Evolutionary conservation across 2,329 filamentous ascomycete genomes (phyloP).

Genomic region (Tolypocladium tundrense): DNA sequence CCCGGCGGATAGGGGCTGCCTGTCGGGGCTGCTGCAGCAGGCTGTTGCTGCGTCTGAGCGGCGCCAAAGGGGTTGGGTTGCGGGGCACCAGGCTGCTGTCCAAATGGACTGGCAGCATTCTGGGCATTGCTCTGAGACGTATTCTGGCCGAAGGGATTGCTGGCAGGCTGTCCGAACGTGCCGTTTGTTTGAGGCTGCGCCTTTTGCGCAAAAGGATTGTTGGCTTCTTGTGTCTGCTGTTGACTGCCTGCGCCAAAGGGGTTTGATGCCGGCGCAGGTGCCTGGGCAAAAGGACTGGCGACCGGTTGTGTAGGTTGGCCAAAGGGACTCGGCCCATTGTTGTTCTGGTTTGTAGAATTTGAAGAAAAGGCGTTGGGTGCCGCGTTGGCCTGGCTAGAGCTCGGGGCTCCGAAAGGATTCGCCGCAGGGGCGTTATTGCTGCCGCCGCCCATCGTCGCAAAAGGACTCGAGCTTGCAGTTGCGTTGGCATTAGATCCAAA

Average conservation of each 20-base stretch:
- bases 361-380: constrained; percentile 6
- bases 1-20: constrained; percentile 32
- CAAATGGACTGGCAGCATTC: constrained; percentile 11
- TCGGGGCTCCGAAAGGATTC: constrained; percentile 18
- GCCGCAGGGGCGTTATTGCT: constrained; percentile 10
- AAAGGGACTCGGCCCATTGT: constrained; percentile 12
- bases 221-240: constrained; percentile 7
- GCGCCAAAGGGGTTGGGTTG: constrained; percentile 15
- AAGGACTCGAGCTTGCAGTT: constrained; percentile 12
- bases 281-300: constrained; percentile 16
- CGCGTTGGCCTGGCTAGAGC: constrained; percentile 3
- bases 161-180: constrained; percentile 5
- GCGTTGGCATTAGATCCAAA: constrained; percentile 16
- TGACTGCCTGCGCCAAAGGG: constrained; percentile 15
- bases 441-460: constrained; percentile 10
- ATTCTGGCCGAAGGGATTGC: constrained; percentile 3
- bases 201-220: constrained; percentile 17
- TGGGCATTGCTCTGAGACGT: not conserved
- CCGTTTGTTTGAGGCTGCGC: constrained; percentile 8
- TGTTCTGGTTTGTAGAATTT: constrained; percentile 1
- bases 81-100: constrained; percentile 9
- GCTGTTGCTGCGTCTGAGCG: constrained; percentile 5
- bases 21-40: constrained; percentile 4
- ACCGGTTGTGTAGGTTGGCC: constrained; percentile 4
- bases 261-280: constrained; percentile 12